Percentiles rank a stretch among this genome's conserved stretches.
These are phyloP conservation scores for Endoconidiophora polonica DNA, from an alignment of 2,329 filamentous ascomycete species.

Conservation along the genomic window DNA sequence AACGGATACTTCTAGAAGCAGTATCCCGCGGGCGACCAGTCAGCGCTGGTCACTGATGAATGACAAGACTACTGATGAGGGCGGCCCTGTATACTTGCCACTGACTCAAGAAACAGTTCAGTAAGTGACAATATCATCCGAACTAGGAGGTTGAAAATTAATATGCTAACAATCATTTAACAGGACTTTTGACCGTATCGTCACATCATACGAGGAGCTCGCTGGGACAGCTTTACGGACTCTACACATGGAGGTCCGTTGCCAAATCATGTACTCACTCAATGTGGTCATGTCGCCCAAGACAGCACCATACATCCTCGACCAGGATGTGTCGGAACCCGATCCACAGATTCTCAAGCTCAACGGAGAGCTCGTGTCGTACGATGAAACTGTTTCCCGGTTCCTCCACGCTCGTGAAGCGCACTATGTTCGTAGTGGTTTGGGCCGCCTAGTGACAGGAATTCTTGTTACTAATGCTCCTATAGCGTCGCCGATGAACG, in stretches of 20 bases:
- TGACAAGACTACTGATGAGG: conserved; percentile 41
- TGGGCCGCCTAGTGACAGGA: conserved; percentile 62
- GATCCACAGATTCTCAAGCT: conserved; percentile 68
- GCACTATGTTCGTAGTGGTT: conserved; percentile 57
- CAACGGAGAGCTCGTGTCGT: conserved; percentile 68
- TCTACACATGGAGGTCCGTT: conserved; percentile 75
- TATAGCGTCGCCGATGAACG: conserved; percentile 68
- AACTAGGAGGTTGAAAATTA: neutral
- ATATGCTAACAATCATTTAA: conserved; percentile 15
- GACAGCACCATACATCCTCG: conserved; percentile 44
- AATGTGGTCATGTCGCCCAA: conserved; percentile 42
- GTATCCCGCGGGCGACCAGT: conserved; percentile 38
- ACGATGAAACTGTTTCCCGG: conserved; percentile 64
- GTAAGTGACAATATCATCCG: conserved; percentile 31
- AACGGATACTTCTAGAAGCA: conserved; percentile 44
- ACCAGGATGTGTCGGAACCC: conserved; percentile 59
- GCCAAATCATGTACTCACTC: conserved; percentile 69
- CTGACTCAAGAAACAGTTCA: conserved; percentile 71
- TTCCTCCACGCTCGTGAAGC: conserved; percentile 58
- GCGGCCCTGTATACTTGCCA: conserved; percentile 61
- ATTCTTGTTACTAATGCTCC: conserved; percentile 59
- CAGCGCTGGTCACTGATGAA: conserved; percentile 74
- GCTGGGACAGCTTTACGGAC: conserved; percentile 66
- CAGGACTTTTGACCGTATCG: conserved; percentile 72
- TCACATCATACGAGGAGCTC: conserved; percentile 68